These are phyloP conservation scores for Taxillus chinensis DNA, from an alignment of 164 flowering plant species.

Conservation along the genomic window DNA sequence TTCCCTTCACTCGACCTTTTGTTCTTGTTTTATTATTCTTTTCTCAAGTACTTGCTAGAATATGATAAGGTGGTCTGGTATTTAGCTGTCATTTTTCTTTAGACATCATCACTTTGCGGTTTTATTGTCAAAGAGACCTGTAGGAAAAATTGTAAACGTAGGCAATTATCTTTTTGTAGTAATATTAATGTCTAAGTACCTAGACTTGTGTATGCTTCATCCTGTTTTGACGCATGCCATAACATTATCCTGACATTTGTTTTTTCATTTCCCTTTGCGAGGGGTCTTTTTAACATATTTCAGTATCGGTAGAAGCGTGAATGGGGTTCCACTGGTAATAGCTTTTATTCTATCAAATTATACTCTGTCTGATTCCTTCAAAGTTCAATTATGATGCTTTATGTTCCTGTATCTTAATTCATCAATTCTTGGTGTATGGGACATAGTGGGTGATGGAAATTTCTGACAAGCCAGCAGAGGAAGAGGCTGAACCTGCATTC, in stretches of 20 bases:
- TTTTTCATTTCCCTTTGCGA: conserved; percentile 44
- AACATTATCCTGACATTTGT: conserved; percentile 24
- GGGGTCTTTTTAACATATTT: conserved; percentile 30
- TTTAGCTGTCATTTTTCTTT: not conserved
- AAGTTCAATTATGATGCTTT: not conserved
- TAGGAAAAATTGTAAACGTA: not conserved
- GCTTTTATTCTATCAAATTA: not conserved
- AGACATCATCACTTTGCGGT: not conserved
- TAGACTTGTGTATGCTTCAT: not conserved
- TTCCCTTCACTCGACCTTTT: not conserved
- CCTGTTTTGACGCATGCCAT: conserved; percentile 1
- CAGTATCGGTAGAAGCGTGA: conserved; percentile 89
- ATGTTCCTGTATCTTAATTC: not conserved
- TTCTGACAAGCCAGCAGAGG: conserved; percentile 72
- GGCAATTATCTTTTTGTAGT: not conserved
- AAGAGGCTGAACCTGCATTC: conserved; percentile 91
- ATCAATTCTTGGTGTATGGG: conserved; percentile 8
- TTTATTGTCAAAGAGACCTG: not conserved
- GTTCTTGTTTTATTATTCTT: not conserved
- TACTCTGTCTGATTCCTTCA: not conserved
- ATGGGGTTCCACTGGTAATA: conserved; percentile 74
- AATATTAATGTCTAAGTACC: not conserved
- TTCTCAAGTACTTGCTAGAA: not conserved
- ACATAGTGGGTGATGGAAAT: conserved; percentile 85
- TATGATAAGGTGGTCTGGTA: not conserved